Evolutionary conservation across 2,329 filamentous ascomycete species (phyloP).

Genomic region (Ophiostoma novo-ulmi): DNA sequence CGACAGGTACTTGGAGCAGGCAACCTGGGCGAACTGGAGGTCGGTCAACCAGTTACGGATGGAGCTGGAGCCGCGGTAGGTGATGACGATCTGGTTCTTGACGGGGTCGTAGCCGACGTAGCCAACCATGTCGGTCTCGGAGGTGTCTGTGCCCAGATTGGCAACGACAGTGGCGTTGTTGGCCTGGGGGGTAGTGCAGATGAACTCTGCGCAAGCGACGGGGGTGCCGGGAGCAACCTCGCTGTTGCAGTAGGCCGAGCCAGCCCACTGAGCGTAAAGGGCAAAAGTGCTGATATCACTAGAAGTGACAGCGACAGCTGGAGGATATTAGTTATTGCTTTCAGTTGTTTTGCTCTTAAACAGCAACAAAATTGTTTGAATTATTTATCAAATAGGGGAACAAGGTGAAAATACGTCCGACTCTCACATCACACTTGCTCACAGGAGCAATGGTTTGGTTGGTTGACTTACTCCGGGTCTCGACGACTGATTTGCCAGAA

Average conservation of each 20-base stretch:
- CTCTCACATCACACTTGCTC: slow-evolving; percentile 2
- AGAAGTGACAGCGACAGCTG: slow-evolving; percentile 30
- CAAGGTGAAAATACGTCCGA: not conserved
- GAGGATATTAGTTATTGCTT: not conserved
- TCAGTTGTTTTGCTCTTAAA: not conserved
- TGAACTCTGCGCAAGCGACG: slow-evolving; percentile 40
- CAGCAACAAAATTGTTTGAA: not conserved
- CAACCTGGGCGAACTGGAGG: slow-evolving; percentile 39
- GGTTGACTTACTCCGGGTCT: slow-evolving; percentile 3
- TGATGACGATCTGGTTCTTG: slow-evolving; percentile 52
- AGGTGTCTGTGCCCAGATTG: slow-evolving; percentile 33
- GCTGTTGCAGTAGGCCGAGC: slow-evolving; percentile 51
- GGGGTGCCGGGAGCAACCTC: slow-evolving; percentile 36
- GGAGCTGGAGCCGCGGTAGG: slow-evolving; percentile 55
- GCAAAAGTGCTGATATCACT: slow-evolving; percentile 39
- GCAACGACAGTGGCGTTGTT: slow-evolving; percentile 42
- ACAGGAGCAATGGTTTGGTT: not conserved
- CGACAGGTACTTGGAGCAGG: slow-evolving; percentile 31
- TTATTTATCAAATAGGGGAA: not conserved
- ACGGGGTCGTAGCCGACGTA: slow-evolving; percentile 48
- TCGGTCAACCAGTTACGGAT: slow-evolving; percentile 60
- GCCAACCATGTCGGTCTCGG: slow-evolving; percentile 39
- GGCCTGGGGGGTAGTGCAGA: slow-evolving; percentile 43
- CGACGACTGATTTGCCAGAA: not conserved
- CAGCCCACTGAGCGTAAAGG: slow-evolving; percentile 49